A percentile compares a stretch with the other conserved stretches of the same genome.
phyloP scores from a whole-genome alignment of 1,284 basidiomycete genomes.

The Pyrrhoderma noxium region DNA sequence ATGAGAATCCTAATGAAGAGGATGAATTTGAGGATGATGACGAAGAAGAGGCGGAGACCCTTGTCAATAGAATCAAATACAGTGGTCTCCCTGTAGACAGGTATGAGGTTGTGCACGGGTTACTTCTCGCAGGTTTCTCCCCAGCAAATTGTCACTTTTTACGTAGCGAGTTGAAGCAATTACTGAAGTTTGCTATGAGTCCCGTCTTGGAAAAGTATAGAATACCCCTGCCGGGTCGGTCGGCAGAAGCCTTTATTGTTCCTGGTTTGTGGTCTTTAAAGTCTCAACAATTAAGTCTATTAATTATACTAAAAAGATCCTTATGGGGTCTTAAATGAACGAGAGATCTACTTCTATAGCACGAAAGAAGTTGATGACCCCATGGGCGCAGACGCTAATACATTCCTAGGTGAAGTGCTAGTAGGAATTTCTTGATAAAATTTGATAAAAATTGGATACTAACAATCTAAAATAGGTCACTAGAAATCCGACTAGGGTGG shows the following conservation, averaged over 20 bases:
- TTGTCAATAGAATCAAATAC: conserved; percentile 9
- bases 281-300: neutral
- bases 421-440: conserved; percentile 29
- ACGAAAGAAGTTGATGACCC: conserved; percentile 39
- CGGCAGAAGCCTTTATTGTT: conserved; percentile 50
- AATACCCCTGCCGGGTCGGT: conserved; percentile 43
- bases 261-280: conserved; percentile 40
- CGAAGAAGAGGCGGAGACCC: conserved; percentile 16
- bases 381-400: conserved; percentile 32
- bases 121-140: conserved; percentile 56
- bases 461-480: conserved; percentile 31
- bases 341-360: conserved; percentile 45
- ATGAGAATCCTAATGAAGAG: conserved; percentile 13
- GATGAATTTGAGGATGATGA: conserved; percentile 21
- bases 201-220: conserved; percentile 43
- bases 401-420: conserved; percentile 44
- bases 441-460: neutral
- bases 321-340: conserved; percentile 41
- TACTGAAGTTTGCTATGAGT: conserved; percentile 40
- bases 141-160: conserved; percentile 35
- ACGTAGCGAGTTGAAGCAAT: conserved; percentile 37
- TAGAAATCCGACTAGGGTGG: conserved; percentile 49
- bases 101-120: conserved; percentile 43
- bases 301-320: conserved; percentile 37
- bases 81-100: conserved; percentile 30